Evolutionary conservation across 2,329 filamentous ascomycete genomes (phyloP).

Genomic region (Botrytis galanthina): DNA sequence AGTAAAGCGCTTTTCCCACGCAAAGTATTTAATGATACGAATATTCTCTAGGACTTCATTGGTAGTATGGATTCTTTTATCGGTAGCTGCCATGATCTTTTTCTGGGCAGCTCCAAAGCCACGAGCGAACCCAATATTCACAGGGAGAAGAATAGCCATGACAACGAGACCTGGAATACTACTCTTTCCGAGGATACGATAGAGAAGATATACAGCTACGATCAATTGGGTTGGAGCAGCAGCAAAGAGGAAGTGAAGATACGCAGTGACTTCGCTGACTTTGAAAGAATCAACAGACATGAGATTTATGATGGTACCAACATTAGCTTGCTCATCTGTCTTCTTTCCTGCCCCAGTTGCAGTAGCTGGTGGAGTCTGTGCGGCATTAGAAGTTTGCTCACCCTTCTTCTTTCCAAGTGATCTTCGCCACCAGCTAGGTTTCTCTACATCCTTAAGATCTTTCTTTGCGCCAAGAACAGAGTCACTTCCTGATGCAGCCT

Average conservation of each 20-base stretch:
- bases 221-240: constrained; percentile 85
- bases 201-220: constrained; percentile 78
- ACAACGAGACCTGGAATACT: constrained; percentile 90
- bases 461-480: constrained; percentile 62
- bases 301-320: constrained; percentile 98
- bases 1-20: constrained; percentile 92
- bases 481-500: constrained; percentile 77
- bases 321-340: constrained; percentile 74
- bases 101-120: constrained; percentile 86
- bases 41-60: constrained; percentile 98
- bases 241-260: constrained; percentile 93
- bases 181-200: constrained; percentile 85
- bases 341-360: constrained; percentile 31
- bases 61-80: constrained; percentile 92
- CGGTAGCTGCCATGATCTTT: constrained; percentile 86
- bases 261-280: constrained; percentile 89
- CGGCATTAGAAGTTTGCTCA: constrained; percentile 38
- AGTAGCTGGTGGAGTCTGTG: constrained; percentile 13
- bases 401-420: constrained; percentile 51
- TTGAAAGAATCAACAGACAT: constrained; percentile 99
- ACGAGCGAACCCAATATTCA: constrained; percentile 86
- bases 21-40: constrained; percentile 98
- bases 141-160: constrained; percentile 82
- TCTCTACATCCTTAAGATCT: constrained; percentile 47
- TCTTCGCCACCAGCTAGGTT: constrained; percentile 46